phyloP scores from a whole-genome alignment of 768 basidiomycete species.

The Leccinum incarnatum region DNA sequence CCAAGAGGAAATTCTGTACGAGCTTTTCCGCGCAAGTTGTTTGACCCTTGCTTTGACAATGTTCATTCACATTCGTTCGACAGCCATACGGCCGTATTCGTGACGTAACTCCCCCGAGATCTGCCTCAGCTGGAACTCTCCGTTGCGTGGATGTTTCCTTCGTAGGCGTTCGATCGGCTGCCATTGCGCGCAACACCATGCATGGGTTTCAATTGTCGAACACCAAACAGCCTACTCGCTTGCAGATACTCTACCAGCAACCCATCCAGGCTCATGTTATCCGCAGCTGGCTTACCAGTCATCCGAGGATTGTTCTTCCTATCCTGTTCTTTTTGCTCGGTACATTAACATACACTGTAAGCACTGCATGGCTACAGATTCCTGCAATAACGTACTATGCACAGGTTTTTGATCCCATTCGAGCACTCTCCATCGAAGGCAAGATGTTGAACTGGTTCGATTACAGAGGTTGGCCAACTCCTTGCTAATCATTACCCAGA shows the following conservation, averaged over 20 bases:
- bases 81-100: slow-evolving; percentile 82
- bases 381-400: not conserved
- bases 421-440: slow-evolving; percentile 76
- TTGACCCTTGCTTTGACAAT: not conserved
- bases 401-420: slow-evolving; percentile 90
- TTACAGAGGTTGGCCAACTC: slow-evolving; percentile 50
- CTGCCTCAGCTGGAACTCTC: slow-evolving; percentile 62
- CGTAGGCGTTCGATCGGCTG: slow-evolving; percentile 60
- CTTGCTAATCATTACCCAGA: not conserved
- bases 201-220: slow-evolving; percentile 53
- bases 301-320: slow-evolving; percentile 83
- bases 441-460: slow-evolving; percentile 87
- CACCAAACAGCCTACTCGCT: slow-evolving; percentile 34
- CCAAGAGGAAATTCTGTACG: slow-evolving; percentile 74
- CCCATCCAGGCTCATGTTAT: slow-evolving; percentile 65
- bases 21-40: slow-evolving; percentile 65
- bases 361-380: slow-evolving; percentile 21
- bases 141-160: slow-evolving; percentile 68
- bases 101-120: slow-evolving; percentile 58
- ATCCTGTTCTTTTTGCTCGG: slow-evolving; percentile 86
- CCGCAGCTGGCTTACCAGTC: slow-evolving; percentile 78
- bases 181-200: slow-evolving; percentile 78
- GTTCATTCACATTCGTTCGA: slow-evolving; percentile 6
- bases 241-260: slow-evolving; percentile 58
- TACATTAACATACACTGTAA: slow-evolving; percentile 81